These are phyloP conservation scores for Tulasnella sp. DNA, from an alignment of 768 basidiomycete genomes.

Conservation along the genomic window DNA sequence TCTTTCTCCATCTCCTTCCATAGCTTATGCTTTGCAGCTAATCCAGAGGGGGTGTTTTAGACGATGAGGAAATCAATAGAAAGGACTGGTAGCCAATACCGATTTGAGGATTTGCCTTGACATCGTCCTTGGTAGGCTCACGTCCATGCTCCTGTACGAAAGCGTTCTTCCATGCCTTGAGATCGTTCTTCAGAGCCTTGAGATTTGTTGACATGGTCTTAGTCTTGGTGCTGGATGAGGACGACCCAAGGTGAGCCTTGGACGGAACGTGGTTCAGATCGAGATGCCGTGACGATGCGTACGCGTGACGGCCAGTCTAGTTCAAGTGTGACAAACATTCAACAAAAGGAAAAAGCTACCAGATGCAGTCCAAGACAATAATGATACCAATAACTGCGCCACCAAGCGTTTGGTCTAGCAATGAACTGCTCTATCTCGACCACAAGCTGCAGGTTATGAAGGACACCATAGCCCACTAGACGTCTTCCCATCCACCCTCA, in stretches of 20 bases:
- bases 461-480: conserved; percentile 31
- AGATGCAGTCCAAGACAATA: neutral
- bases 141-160: conserved; percentile 14
- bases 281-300: conserved; percentile 7
- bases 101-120: conserved; percentile 12
- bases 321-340: neutral
- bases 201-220: conserved; percentile 1
- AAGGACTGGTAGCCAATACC: neutral
- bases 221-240: neutral
- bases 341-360: neutral
- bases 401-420: neutral
- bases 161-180: conserved; percentile 15
- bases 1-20: conserved; percentile 9
- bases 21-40: conserved; percentile 15
- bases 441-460: neutral
- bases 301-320: neutral
- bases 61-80: neutral
- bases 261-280: neutral
- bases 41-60: neutral
- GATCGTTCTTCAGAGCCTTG: conserved; percentile 12
- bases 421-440: neutral
- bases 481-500: conserved; percentile 83
- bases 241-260: neutral
- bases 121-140: conserved; percentile 12
- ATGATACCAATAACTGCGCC: neutral